Conservation (phyloP, 1,284 basidiomycete species). For the Rhodotorula sp. region DNA sequence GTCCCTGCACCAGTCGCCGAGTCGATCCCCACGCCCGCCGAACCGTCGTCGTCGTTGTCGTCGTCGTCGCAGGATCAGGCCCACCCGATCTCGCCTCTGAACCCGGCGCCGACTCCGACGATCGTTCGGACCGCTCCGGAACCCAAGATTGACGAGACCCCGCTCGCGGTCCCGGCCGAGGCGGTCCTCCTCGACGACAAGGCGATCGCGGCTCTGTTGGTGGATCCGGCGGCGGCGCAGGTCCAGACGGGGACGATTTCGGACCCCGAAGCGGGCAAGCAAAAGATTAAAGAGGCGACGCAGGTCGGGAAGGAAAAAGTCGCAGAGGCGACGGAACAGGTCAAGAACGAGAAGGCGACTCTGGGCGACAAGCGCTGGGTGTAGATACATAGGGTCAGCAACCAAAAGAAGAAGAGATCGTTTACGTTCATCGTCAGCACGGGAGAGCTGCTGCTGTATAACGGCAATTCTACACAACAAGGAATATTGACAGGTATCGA, state of each 20-base stretch:
- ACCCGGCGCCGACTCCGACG: background rate
- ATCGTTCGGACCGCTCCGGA: slow-evolving; percentile 6
- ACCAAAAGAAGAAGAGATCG: background rate
- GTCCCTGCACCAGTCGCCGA: slow-evolving; percentile 35
- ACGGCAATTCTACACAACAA: background rate
- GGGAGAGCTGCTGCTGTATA: background rate
- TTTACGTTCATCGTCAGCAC: background rate
- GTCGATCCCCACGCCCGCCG: slow-evolving; percentile 12
- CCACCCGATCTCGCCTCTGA: slow-evolving; percentile 1
- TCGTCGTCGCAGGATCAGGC: background rate
- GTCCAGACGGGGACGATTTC: slow-evolving; percentile 14
- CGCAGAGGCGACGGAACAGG: slow-evolving; percentile 5
- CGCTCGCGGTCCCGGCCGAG: slow-evolving; percentile 21
- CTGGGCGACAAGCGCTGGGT: slow-evolving; percentile 13
- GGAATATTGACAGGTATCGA: background rate
- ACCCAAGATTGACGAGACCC: slow-evolving; percentile 23
- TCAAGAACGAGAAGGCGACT: background rate
- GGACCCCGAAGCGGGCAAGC: background rate
- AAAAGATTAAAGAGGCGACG: background rate
- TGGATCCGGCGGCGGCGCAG: slow-evolving; percentile 33
- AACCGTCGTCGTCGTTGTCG: background rate
- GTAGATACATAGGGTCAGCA: background rate
- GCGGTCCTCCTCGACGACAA: slow-evolving; percentile 28
- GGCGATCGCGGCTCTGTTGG: slow-evolving; percentile 28
- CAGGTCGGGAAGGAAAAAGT: slow-evolving; percentile 8